Evolutionary conservation across 371 early-diverging fungal genomes (phyloP).

Genomic region (Mucor mucedo): DNA sequence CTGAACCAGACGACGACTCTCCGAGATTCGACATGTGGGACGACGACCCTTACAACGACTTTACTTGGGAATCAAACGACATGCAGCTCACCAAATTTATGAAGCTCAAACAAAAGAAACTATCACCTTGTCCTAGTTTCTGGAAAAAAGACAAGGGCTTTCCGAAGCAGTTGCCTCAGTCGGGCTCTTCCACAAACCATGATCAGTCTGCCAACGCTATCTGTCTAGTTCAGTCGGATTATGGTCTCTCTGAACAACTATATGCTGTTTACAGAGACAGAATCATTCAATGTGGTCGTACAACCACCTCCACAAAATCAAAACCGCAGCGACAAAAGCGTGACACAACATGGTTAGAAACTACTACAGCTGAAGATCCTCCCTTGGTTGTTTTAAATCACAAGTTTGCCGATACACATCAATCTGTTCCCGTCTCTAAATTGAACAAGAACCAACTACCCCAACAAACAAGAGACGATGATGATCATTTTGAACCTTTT

Average conservation of each 20-base stretch:
- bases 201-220: constrained; percentile 59
- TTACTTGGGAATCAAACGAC: constrained; percentile 55
- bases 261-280: constrained; percentile 48
- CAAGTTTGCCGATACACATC: constrained; percentile 28
- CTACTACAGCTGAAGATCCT: neutral
- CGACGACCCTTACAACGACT: constrained; percentile 55
- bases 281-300: constrained; percentile 55
- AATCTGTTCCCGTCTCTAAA: constrained; percentile 20
- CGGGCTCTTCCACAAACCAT: constrained; percentile 55
- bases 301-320: neutral
- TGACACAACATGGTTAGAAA: constrained; percentile 15
- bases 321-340: neutral
- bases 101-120: constrained; percentile 27
- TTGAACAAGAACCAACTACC: neutral
- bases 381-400: neutral
- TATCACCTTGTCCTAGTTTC: constrained; percentile 28
- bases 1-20: constrained; percentile 11
- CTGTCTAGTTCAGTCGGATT: constrained; percentile 44
- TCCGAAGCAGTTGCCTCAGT: constrained; percentile 54
- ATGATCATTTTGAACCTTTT: constrained; percentile 28
- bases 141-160: constrained; percentile 48
- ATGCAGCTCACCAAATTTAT: constrained; percentile 47
- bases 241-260: constrained; percentile 52
- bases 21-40: constrained; percentile 57
- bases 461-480: neutral